Evolutionary conservation across 2,329 filamentous ascomycete species (phyloP), one percentile per base, ranked within the genome.

Genomic region (Penicillium palitans): DNA sequence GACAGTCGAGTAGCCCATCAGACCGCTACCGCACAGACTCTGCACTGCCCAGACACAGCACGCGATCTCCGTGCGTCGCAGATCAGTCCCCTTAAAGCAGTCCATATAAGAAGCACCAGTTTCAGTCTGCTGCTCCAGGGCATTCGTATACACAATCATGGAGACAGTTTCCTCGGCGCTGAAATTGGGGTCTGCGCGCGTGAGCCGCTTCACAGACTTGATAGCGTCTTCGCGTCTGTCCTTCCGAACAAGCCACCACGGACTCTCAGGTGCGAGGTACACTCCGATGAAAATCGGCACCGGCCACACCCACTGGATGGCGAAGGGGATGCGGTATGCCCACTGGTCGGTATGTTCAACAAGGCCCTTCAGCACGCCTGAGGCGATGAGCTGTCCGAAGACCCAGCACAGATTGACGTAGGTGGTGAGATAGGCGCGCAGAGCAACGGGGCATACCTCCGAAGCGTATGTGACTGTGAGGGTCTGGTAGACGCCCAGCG

Each of bases 321-420:
- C 73, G 47, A 76, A 74, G 4, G 73, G 73, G 33, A 78, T 72
- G 17, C 72, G 66, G 58, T 76, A 78, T 8, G 67, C 70, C 71
- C 74, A 75, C 54, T 74, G 42, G 42, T 70, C 66, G 2, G 60
- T 59, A 19, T 62, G 56, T 17, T 55, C 60, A 19, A 79, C 54
- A 19, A 76, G 63, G 15, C 66, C 69, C 48, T 68, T 68, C 12
- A 76, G 61, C 2, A 78, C 67, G 19, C 74, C 75, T 4, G 71
- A 66, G 9, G 66, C 70, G 29, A 78, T 62, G 12, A 78, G 64
- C 57, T 78, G 75, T 3, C 77, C 77, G 33, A 78, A 68, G 9
- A 72, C 72, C 76, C 76, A 79, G 61, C 74, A 77, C 7, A 77
- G 61, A 55, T 76, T 76, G 52, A 76, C 70, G 60, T 72, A 74